Base-by-base conservation (phyloP, 2,329 filamentous ascomycete genomes). In the Talaromyces albobiverticillius region DNA sequence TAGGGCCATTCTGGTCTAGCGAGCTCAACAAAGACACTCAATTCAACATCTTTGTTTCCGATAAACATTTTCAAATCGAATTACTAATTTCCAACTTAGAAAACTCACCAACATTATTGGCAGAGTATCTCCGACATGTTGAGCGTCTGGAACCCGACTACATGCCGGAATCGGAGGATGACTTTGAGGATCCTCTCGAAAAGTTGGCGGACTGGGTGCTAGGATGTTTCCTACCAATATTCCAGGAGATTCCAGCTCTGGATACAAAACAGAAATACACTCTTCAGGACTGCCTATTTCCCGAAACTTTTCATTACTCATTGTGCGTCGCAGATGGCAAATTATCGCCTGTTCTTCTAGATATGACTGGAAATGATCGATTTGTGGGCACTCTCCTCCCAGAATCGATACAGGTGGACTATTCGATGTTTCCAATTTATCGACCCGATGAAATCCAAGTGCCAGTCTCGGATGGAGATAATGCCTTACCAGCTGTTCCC, bases 341-440 rank as follows among this genome's bases (percentile, higher is more conserved):
- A 7, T 18, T 50, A 10, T 10, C 29, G 8, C 34, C 47, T 9
- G 9, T 50, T 11, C 20, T 41, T 18, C 18, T 50, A 50, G 34
- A 50, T 31, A 29, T 20, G 16, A 31, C 23, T 22, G 47, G 47
- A 9, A 11, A 2, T 1, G 34, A 31, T 3, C 34, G 47, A 50
- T 41, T 41, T 11, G 6, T 41, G 23, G 34, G 47, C 7, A 34
- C 47, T 29, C 47, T 50, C 3, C 47, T 50, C 18, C 34, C 14
- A 22, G 34, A 22, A 4, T 29, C n/a, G 3, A 13, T 41, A 22
- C 34, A 29, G 31, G 11, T 56, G 4, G 49, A 62, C 49, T 55
- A 59, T 54, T 58, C 55, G 5, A 46, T 38, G 9, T 57, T 61
- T 26, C 53, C 54, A 41, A 22, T 55, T 51, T 61, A 62, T 38